These are phyloP conservation scores for Phlyctochytrium bullatum DNA, from an alignment of 192 early-diverging fungal genomes.

Conservation along the genomic window DNA sequence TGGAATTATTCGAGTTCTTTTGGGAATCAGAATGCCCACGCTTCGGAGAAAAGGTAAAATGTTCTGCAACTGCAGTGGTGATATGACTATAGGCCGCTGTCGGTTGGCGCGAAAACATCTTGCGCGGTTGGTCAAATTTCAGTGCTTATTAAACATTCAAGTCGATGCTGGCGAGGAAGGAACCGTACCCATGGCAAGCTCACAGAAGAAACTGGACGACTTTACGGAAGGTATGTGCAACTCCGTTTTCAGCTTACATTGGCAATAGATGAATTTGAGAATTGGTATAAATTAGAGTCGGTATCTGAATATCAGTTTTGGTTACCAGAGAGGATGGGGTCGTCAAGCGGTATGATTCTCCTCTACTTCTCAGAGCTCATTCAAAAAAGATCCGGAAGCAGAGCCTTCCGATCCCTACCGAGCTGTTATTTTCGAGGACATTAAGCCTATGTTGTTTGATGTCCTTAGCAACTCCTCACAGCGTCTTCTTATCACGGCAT, in stretches of 20 bases:
- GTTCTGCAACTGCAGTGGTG: slow-evolving; percentile 12
- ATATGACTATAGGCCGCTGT: slow-evolving; percentile 16
- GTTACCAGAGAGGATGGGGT: slow-evolving; percentile 29
- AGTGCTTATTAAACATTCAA: no score
- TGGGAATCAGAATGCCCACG: slow-evolving; percentile 47
- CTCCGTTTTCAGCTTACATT: no score
- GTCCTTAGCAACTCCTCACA: slow-evolving; percentile 3
- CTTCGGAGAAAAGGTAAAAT: slow-evolving; percentile 38
- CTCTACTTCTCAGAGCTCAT: background rate
- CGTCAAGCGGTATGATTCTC: slow-evolving; percentile 11
- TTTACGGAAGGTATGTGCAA: no score
- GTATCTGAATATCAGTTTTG: slow-evolving; percentile 23
- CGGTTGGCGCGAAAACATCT: slow-evolving; percentile 33
- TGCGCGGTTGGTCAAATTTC: slow-evolving; percentile 3
- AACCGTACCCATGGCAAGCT: no score
- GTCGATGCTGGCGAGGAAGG: no score
- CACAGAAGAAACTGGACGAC: no score
- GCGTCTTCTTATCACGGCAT: slow-evolving; percentile 24
- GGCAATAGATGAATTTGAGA: slow-evolving; percentile 27
- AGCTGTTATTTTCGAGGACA: slow-evolving; percentile 38
- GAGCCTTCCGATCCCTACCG: slow-evolving; percentile 35
- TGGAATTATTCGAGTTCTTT: slow-evolving; percentile 44
- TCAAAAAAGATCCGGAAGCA: slow-evolving; percentile 3
- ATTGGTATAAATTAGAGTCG: slow-evolving; percentile 25
- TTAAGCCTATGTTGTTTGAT: slow-evolving; percentile 35